Percentiles rank a stretch among this genome's conserved stretches.
These are phyloP conservation scores for Podila epicladia DNA, from an alignment of 192 early-diverging fungal genomes.

Conservation along the genomic window DNA sequence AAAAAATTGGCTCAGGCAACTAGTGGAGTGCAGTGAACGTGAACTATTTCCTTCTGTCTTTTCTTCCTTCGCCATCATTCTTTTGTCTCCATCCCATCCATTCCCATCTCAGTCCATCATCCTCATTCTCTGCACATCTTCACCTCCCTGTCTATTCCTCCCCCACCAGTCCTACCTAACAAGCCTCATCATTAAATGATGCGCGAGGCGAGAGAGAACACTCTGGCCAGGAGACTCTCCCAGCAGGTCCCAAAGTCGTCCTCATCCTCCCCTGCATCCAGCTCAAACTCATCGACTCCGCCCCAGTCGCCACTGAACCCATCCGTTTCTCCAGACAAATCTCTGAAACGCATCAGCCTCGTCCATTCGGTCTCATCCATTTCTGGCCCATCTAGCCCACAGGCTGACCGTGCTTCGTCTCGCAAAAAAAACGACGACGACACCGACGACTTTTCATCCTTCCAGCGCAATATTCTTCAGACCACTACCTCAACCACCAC, in stretches of 20 bases:
- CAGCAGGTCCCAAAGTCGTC: conserved; percentile 19
- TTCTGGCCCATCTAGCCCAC: not conserved
- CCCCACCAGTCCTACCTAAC: not conserved
- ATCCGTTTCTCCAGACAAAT: conserved; percentile 9
- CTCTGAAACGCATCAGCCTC: conserved; percentile 15
- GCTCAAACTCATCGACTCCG: not conserved
- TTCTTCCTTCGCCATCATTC: not conserved
- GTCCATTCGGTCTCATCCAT: conserved; percentile 5
- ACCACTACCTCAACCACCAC: conserved; percentile 12
- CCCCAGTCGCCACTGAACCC: not conserved
- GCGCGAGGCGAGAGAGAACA: conserved; percentile 30
- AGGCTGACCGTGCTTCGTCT: conserved; percentile 10
- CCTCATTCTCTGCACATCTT: not conserved
- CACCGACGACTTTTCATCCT: conserved; percentile 9
- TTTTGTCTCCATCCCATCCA: not conserved
- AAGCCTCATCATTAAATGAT: not conserved
- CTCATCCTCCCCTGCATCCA: not conserved
- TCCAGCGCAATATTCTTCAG: conserved; percentile 28
- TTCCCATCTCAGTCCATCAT: not conserved
- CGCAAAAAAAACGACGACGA: conserved; percentile 21
- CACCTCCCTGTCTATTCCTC: not conserved
- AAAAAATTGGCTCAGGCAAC: too few relatives aligned
- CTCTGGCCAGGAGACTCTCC: conserved; percentile 33
- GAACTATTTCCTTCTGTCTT: not conserved
- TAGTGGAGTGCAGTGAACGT: not conserved